A percentile compares a stretch with the other conserved stretches of the same genome.
Evolutionary conservation across 805 yeast genomes (phyloP).

Genomic region (Sugiyamaella chiloensis): DNA sequence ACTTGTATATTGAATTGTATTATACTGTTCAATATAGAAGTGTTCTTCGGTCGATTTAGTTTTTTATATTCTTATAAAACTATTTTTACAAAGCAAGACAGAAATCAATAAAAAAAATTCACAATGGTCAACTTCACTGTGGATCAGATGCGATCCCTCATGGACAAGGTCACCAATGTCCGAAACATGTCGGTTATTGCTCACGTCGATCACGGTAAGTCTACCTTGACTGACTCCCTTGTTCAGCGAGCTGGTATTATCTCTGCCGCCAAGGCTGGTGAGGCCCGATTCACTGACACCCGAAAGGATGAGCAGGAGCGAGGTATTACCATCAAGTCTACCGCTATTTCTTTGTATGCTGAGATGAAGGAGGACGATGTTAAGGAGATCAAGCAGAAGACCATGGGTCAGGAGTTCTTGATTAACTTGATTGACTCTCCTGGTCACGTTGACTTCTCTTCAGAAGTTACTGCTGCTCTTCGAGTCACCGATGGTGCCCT

Average conservation of each 20-base stretch:
- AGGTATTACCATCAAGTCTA: constrained; percentile 99
- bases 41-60: constrained; percentile 2
- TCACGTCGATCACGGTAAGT: constrained; percentile 99
- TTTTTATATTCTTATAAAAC: background rate
- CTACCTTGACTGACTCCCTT: constrained; percentile 97
- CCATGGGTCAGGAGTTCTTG: constrained; percentile 91
- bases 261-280: constrained; percentile 99
- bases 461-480: constrained; percentile 99
- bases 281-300: constrained; percentile 99
- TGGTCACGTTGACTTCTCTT: constrained; percentile 99
- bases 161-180: constrained; percentile 99
- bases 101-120: constrained; percentile 18
- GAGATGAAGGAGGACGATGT: constrained; percentile 82
- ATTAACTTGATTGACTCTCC: constrained; percentile 99
- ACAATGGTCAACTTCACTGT: constrained; percentile 28
- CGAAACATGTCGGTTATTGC: constrained; percentile 99
- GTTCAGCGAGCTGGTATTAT: constrained; percentile 99
- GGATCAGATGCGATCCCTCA: constrained; percentile 90
- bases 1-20: background rate
- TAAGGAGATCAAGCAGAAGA: constrained; percentile 85
- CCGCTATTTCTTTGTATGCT: constrained; percentile 95
- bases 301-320: constrained; percentile 99
- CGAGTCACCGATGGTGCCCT: constrained; percentile 99
- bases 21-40: constrained; percentile 2
- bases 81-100: background rate